A percentile compares a stretch with the other conserved stretches of the same genome.
Evolutionary conservation across 257 asterid species (phyloP).

Genomic region (Mentha longifolia): DNA sequence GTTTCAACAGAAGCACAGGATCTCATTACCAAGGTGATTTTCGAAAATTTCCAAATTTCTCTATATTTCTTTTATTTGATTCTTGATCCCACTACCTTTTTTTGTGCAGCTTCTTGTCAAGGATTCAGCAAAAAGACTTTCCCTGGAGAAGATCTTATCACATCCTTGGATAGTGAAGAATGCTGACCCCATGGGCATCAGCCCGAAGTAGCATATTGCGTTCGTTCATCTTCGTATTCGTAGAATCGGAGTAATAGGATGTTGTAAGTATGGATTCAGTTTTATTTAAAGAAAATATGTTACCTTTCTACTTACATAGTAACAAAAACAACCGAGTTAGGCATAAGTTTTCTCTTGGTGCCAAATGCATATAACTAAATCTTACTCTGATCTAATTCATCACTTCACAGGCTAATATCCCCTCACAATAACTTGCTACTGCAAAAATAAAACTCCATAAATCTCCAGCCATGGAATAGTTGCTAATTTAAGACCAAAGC

Average conservation of each 20-base stretch:
- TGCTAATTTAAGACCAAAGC: conserved; percentile 30
- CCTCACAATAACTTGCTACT: too few species aligned
- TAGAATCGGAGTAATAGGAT: not conserved
- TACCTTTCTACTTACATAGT: not conserved
- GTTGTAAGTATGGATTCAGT: conserved; percentile 2
- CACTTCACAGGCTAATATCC: too few species aligned
- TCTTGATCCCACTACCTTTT: conserved; percentile 33
- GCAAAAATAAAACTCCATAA: too few species aligned
- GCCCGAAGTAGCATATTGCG: conserved; percentile 35
- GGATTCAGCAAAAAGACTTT: conserved; percentile 85
- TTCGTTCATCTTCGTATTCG: conserved; percentile 5
- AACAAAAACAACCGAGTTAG: not conserved
- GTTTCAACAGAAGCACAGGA: conserved; percentile 73
- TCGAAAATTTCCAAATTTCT: not conserved
- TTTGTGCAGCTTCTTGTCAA: conserved; percentile 84
- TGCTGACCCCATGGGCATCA: conserved; percentile 55
- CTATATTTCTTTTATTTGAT: not conserved
- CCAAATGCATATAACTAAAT: conserved; percentile 15
- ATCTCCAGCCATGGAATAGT: not conserved
- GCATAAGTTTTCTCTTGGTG: not conserved
- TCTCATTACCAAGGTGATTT: conserved; percentile 75
- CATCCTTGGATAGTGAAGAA: conserved; percentile 85
- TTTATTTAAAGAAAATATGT: not conserved
- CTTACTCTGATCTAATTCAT: not conserved
- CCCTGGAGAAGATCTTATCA: conserved; percentile 73